Evolutionary conservation across 768 basidiomycete species (phyloP).

Genomic region (Lactifluus hygrophoroides): DNA sequence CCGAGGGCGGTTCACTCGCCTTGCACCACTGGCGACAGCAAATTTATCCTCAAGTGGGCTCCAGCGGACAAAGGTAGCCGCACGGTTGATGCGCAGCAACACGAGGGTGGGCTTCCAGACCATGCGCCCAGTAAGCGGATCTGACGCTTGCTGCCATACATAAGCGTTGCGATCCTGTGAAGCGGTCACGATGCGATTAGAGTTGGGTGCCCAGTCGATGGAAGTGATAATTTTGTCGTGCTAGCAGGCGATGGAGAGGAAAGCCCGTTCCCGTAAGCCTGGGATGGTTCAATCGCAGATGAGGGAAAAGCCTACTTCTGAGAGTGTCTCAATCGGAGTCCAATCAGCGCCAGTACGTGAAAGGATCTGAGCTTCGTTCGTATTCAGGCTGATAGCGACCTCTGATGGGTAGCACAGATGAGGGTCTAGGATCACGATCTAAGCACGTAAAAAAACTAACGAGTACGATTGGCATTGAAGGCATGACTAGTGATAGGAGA

Average conservation of each 20-base stretch:
- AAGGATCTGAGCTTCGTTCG: constrained; percentile 81
- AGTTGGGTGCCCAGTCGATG: constrained; percentile 96
- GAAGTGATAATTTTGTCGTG: constrained; percentile 98
- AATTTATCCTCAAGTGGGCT: constrained; percentile 98
- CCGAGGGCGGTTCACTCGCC: constrained; percentile 38
- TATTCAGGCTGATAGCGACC: constrained; percentile 86
- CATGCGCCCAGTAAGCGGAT: constrained; percentile 58
- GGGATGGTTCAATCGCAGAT: not conserved
- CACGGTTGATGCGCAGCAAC: constrained; percentile 86
- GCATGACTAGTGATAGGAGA: constrained; percentile 82
- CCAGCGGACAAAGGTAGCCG: constrained; percentile 94
- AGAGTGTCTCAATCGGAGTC: constrained; percentile 63
- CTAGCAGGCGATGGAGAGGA: constrained; percentile 34
- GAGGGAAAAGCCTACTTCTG: constrained; percentile 53
- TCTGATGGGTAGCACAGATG: constrained; percentile 43
- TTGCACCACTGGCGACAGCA: constrained; percentile 93
- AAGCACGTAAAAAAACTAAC: constrained; percentile 41
- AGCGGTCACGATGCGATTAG: constrained; percentile 96
- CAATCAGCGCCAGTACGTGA: constrained; percentile 57
- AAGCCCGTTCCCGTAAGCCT: not conserved
- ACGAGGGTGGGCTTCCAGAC: constrained; percentile 98
- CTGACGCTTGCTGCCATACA: constrained; percentile 84
- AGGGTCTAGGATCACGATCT: constrained; percentile 10
- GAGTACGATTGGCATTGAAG: constrained; percentile 80
- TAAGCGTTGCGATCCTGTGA: constrained; percentile 99